A percentile compares a stretch with the other conserved stretches of the same genome.
Conservation (phyloP, 768 basidiomycete genomes). For the Mycena indigotica region DNA sequence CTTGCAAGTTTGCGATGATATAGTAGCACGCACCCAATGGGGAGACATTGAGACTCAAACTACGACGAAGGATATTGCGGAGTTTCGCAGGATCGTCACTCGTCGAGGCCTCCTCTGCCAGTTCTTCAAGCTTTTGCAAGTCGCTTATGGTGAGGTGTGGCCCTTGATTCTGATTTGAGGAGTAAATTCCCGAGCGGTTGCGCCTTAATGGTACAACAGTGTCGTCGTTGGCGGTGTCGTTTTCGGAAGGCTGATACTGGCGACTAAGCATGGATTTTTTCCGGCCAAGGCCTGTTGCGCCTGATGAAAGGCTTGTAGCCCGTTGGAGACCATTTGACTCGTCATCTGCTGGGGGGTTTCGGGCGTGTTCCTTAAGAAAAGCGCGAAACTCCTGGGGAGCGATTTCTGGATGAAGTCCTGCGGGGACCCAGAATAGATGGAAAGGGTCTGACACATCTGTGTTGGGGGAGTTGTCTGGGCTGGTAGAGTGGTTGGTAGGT, state of each 20-base stretch:
- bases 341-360: constrained; percentile 56
- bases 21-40: constrained; percentile 70
- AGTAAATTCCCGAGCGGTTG: constrained; percentile 67
- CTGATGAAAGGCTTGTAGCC: constrained; percentile 47
- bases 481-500: constrained; percentile 37
- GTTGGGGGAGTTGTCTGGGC: constrained; percentile 23
- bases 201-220: constrained; percentile 67
- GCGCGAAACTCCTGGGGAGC: constrained; percentile 94
- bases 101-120: constrained; percentile 86
- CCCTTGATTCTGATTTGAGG: constrained; percentile 50
- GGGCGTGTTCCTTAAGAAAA: constrained; percentile 92
- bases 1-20: constrained; percentile 14
- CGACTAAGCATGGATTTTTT: constrained; percentile 93
- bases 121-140: constrained; percentile 89
- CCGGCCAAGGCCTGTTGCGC: constrained; percentile 61
- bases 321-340: constrained; percentile 37
- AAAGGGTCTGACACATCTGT: constrained; percentile 70
- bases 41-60: constrained; percentile 83
- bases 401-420: constrained; percentile 94
- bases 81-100: constrained; percentile 83
- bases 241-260: constrained; percentile 83
- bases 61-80: constrained; percentile 78
- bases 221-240: constrained; percentile 75
- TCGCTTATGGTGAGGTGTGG: constrained; percentile 92
- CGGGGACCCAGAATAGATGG: constrained; percentile 98